These are phyloP conservation scores for Mercurialis annua DNA, from an alignment of 345 rosid genomes.

Conservation along the genomic window DNA sequence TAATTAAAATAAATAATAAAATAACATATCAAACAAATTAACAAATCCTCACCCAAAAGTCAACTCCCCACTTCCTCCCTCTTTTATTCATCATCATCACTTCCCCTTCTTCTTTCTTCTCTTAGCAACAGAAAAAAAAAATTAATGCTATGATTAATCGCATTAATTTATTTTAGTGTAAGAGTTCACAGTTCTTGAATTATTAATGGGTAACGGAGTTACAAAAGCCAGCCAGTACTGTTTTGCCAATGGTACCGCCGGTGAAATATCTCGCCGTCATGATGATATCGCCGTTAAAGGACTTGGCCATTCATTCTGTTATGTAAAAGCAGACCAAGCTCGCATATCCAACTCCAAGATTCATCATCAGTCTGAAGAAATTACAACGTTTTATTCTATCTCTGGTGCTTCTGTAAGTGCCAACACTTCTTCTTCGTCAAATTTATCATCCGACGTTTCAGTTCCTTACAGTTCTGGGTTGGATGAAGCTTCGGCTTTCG, in stretches of 20 bases:
- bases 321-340: conserved; percentile 68
- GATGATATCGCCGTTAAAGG: conserved; percentile 58
- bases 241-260: conserved; percentile 43
- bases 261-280: conserved; percentile 39
- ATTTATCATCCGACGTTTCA: conserved; percentile 68
- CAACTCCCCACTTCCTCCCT: conserved; percentile 48
- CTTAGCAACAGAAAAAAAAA: no score
- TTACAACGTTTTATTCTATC: conserved; percentile 80
- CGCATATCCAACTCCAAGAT: conserved; percentile 53
- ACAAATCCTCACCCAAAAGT: conserved; percentile 41
- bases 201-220: conserved; percentile 78
- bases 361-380: conserved; percentile 66
- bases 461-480: conserved; percentile 42
- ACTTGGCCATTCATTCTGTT: conserved; percentile 91
- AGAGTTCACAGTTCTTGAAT: background rate
- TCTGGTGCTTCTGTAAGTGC: conserved; percentile 98
- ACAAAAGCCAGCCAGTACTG: conserved; percentile 61
- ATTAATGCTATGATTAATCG: no score
- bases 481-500: conserved; percentile 79
- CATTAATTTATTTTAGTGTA: no score
- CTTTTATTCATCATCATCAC: conserved; percentile 17
- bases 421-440: conserved; percentile 80
- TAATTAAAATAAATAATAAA: background rate
- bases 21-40: background rate
- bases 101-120: background rate